Evolutionary conservation across 768 basidiomycete genomes (phyloP).

Genomic region (Suillus decipiens): DNA sequence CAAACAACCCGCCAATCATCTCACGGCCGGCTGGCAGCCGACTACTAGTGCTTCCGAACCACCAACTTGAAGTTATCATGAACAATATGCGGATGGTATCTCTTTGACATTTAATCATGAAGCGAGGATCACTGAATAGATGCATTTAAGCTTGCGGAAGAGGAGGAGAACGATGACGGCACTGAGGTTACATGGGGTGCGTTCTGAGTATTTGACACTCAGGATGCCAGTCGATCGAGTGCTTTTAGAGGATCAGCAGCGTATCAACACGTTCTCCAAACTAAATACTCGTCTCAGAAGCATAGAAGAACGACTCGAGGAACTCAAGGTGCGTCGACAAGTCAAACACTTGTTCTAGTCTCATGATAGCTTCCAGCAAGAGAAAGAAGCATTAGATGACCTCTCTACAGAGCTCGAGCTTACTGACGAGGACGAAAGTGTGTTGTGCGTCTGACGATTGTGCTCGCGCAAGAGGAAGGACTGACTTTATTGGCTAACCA

Average conservation of each 20-base stretch:
- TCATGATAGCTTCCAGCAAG: conserved; percentile 57
- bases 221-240: neutral
- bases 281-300: conserved; percentile 76
- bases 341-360: neutral
- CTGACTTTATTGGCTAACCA: neutral
- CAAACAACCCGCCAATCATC: neutral
- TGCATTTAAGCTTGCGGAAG: conserved; percentile 58
- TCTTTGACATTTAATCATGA: conserved; percentile 15
- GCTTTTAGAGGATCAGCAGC: conserved; percentile 75
- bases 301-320: conserved; percentile 70
- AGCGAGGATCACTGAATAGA: conserved; percentile 7
- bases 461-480: conserved; percentile 4
- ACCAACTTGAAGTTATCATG: conserved; percentile 22
- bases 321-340: conserved; percentile 60
- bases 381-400: conserved; percentile 94
- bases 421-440: conserved; percentile 78
- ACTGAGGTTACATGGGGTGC: conserved; percentile 86
- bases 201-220: conserved; percentile 20
- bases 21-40: neutral
- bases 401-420: conserved; percentile 86
- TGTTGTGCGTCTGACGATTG: conserved; percentile 55
- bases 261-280: conserved; percentile 91
- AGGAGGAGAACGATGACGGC: conserved; percentile 74
- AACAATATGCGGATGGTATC: conserved; percentile 61
- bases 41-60: conserved; percentile 5